phyloP scores from a whole-genome alignment of 2,329 filamentous ascomycete species.

The Amesomyces nigricolor region DNA sequence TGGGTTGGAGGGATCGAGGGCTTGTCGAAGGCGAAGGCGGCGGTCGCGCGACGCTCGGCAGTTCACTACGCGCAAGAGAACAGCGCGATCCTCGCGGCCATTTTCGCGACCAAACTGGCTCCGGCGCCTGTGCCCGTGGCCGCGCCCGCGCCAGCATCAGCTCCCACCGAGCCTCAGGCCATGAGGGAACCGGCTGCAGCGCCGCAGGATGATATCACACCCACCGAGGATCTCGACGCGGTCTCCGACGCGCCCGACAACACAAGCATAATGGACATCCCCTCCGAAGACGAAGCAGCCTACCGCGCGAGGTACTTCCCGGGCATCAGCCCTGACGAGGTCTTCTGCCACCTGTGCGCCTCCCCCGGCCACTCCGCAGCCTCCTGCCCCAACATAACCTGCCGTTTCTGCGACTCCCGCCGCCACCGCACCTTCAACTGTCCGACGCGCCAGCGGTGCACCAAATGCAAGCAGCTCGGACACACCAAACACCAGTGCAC shows the following conservation, averaged over 20 bases:
- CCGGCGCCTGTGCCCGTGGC: too few species aligned
- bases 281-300: not conserved
- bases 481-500: constrained; percentile 48
- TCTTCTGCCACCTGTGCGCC: constrained; percentile 49
- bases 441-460: constrained; percentile 46
- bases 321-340: constrained; percentile 37
- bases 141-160: not conserved
- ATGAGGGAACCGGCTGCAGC: not conserved
- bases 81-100: not conserved
- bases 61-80: constrained; percentile 13
- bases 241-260: not conserved
- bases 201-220: not conserved
- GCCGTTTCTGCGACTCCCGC: constrained; percentile 42
- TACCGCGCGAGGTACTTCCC: constrained; percentile 44
- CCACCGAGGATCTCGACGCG: not conserved
- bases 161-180: not conserved
- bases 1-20: constrained; percentile 19
- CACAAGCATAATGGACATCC: not conserved
- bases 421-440: constrained; percentile 48
- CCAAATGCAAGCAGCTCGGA: constrained; percentile 57
- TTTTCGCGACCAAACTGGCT: not conserved
- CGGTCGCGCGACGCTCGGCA: constrained; percentile 15
- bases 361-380: constrained; percentile 41
- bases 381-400: constrained; percentile 42
- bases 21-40: constrained; percentile 12